Percentiles rank a stretch among this genome's conserved stretches.
Conservation (phyloP, 2,329 filamentous ascomycete species). For the Cephalotrichum gorgonifer region DNA sequence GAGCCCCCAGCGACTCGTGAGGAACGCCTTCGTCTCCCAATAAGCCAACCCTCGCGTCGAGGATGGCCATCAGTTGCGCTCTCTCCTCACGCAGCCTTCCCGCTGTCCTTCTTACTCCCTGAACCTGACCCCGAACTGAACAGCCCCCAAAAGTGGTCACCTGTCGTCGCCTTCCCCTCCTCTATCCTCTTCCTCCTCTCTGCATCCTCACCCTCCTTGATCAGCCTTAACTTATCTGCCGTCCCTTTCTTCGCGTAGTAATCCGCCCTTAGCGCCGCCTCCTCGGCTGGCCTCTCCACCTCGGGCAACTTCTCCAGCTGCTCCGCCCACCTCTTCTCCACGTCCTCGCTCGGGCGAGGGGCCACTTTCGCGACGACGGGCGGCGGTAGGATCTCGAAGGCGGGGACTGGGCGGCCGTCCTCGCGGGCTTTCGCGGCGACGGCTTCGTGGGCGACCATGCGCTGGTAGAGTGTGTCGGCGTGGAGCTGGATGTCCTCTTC, state of each 20-base stretch:
- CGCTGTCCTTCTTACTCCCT: not conserved
- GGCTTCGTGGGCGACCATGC: slow-evolving; percentile 74
- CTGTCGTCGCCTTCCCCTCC: slow-evolving; percentile 37
- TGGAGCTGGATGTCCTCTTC: slow-evolving; percentile 94
- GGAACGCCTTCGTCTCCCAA: too few species aligned
- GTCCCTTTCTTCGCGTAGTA: slow-evolving; percentile 49
- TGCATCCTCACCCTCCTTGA: slow-evolving; percentile 40
- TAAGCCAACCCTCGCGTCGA: too few species aligned
- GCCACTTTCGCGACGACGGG: slow-evolving; percentile 3
- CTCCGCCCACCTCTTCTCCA: slow-evolving; percentile 38
- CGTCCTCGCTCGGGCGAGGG: slow-evolving; percentile 13
- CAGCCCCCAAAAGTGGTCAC: slow-evolving; percentile 25
- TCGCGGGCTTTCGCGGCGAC: slow-evolving; percentile 60
- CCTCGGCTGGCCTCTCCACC: slow-evolving; percentile 50
- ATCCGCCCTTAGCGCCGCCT: slow-evolving; percentile 54
- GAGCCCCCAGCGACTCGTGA: too few species aligned
- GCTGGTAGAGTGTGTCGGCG: slow-evolving; percentile 80
- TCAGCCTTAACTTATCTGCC: slow-evolving; percentile 41
- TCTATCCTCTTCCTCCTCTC: slow-evolving; percentile 38
- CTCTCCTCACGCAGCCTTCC: not conserved
- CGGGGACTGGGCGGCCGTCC: slow-evolving; percentile 46
- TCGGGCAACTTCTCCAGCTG: slow-evolving; percentile 47
- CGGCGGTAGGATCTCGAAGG: slow-evolving; percentile 43
- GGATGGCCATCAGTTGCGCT: too few species aligned
- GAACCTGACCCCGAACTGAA: slow-evolving; percentile 12